Base-by-base conservation (phyloP, 2,329 filamentous ascomycete genomes). In the Penicillium expansum region DNA sequence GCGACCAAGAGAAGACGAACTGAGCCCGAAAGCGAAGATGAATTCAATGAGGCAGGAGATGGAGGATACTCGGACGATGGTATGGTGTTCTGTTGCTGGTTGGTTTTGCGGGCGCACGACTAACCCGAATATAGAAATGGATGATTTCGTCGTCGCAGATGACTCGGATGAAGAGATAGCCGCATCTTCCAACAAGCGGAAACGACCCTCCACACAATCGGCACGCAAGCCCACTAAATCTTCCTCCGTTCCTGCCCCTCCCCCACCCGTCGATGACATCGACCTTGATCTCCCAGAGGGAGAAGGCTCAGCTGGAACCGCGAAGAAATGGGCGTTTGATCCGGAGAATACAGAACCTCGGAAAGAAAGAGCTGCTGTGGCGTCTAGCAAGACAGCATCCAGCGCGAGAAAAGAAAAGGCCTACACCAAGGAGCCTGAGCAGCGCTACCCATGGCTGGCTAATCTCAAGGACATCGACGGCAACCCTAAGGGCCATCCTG, bases 391-490 rank as follows among this genome's bases (percentile, higher is more conserved):
- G 53, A 71, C 61, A 0, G 38, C 65, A 3, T 67, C 70, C 16
- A 73, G 75, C 49, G 69, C 74, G 30, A 71, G 69, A 43, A 83
- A 83, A 61, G 72, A 77, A 63, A 96, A 94, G 71, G 90, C 91
- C 4, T 86, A 92, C 69, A 86, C 85, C 30, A 89, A 84, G 37
- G 92, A 96, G 44, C 92, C 92, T 1, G 91, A 95, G 62, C 82
- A 93, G 55, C 84, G 94, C 59, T 95, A 99, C 69, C 77, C 90
- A 13, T 99, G 94, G 94, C 82, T 99, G 53, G 92, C 91, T 49
- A 88, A 92, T 58, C 83, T 94, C 56, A 80, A 83, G 64, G 94
- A 99, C 72, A 91, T 91, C 48, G 92, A 97, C 67, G 86, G 87
- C 51, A 87, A 96, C 67, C 83, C 87, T 0, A 84, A 85, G 0